Conservation (phyloP, 2,329 filamentous ascomycete genomes). For the Colletotrichum cereale region DNA sequence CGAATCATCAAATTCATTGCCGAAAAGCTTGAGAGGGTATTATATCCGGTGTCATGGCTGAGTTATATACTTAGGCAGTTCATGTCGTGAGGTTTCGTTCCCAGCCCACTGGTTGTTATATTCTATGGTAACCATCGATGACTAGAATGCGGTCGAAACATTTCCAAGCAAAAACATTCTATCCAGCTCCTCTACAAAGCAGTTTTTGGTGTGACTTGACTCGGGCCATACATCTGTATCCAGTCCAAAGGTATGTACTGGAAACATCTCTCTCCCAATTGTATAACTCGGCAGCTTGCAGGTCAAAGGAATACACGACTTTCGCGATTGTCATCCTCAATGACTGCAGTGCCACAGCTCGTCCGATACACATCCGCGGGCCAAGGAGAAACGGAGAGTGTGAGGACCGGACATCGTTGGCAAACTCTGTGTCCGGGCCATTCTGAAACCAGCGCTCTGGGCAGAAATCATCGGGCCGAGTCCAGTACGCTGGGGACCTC, state of each 20-base stretch:
- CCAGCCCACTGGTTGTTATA: too few relatives aligned
- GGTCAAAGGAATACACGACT: background rate
- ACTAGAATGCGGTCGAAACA: too few relatives aligned
- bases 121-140: too few relatives aligned
- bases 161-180: background rate
- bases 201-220: background rate
- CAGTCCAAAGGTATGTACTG: slow-evolving; percentile 21
- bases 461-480: slow-evolving; percentile 48
- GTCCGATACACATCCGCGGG: slow-evolving; percentile 49
- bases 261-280: slow-evolving; percentile 6
- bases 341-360: slow-evolving; percentile 26
- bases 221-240: slow-evolving; percentile 5
- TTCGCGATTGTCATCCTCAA: slow-evolving; percentile 13
- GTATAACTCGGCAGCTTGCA: slow-evolving; percentile 9
- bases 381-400: slow-evolving; percentile 49
- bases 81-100: too few relatives aligned
- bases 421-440: slow-evolving; percentile 33
- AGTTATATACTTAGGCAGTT: too few relatives aligned
- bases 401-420: slow-evolving; percentile 42
- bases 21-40: too few relatives aligned
- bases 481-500: slow-evolving; percentile 48
- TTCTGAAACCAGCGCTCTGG: slow-evolving; percentile 50
- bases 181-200: background rate
- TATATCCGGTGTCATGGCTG: too few relatives aligned
- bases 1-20: too few relatives aligned